A percentile compares a stretch with the other conserved stretches of the same genome.
phyloP scores from a whole-genome alignment of 768 basidiomycete species.

The Dioszegia hungarica region DNA sequence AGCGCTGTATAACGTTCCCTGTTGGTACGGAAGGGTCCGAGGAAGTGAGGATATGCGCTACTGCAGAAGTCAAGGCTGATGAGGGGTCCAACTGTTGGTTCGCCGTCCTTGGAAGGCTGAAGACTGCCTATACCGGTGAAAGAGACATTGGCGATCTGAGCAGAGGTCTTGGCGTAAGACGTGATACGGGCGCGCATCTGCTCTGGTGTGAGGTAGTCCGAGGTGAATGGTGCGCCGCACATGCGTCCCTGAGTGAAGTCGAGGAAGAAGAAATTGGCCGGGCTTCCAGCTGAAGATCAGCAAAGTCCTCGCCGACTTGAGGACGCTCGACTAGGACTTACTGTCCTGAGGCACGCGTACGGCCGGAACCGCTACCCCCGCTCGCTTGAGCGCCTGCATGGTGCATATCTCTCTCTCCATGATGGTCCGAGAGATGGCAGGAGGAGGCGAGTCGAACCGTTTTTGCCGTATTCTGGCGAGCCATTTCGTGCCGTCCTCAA shows the following conservation, averaged over 20 bases:
- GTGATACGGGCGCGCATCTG: neutral
- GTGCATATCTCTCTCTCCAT: too few species aligned
- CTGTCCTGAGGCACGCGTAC: too few species aligned
- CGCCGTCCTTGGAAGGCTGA: neutral
- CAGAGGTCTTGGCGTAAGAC: neutral
- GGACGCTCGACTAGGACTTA: too few species aligned
- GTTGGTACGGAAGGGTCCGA: neutral
- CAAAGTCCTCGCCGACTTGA: too few species aligned
- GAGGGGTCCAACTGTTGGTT: neutral
- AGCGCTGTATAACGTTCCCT: neutral
- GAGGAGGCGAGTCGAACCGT: too few species aligned
- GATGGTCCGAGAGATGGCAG: too few species aligned
- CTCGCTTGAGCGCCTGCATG: too few species aligned
- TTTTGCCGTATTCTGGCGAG: too few species aligned
- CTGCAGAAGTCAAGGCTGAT: neutral
- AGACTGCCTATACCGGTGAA: neutral
- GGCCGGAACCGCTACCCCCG: too few species aligned
- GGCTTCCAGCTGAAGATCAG: neutral
- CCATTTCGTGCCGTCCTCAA: too few species aligned
- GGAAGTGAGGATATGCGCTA: neutral
- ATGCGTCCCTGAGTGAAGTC: neutral
- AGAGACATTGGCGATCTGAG: neutral
- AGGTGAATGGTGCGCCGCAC: neutral
- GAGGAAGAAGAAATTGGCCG: constrained; percentile 1
- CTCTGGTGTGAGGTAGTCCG: neutral